Conservation (phyloP, 2,329 filamentous ascomycete genomes). For the Oidium heveae region DNA sequence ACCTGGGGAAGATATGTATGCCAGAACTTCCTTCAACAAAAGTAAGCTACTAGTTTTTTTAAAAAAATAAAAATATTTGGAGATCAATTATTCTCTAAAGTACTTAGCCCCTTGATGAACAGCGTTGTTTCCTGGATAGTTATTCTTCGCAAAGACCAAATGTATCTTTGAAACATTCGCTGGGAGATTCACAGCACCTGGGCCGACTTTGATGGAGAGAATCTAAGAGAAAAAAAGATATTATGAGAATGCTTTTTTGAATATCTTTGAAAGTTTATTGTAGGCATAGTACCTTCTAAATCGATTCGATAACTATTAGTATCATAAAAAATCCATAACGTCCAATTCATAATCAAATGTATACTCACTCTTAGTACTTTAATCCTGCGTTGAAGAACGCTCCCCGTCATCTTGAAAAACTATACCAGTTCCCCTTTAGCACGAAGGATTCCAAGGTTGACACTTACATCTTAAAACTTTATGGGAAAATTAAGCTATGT, state of each 20-base stretch:
- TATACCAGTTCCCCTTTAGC: too few species aligned
- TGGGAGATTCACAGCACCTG: slow-evolving; percentile 62
- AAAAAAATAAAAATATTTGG: neutral
- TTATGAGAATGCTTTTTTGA: neutral
- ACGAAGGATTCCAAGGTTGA: too few species aligned
- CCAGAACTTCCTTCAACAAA: slow-evolving; percentile 56
- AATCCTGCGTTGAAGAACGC: neutral
- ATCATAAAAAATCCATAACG: neutral
- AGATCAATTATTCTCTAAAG: slow-evolving; percentile 37
- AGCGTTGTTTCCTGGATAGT: slow-evolving; percentile 32
- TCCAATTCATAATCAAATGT: too few species aligned
- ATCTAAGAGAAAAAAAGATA: slow-evolving; percentile 23
- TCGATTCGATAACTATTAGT: neutral
- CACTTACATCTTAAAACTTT: too few species aligned
- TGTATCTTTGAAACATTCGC: slow-evolving; percentile 50
- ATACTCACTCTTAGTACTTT: neutral
- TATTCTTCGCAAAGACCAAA: slow-evolving; percentile 39
- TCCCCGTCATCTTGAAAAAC: neutral
- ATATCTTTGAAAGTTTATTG: neutral
- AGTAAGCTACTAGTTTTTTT: neutral
- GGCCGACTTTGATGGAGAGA: slow-evolving; percentile 50
- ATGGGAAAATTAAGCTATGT: too few species aligned
- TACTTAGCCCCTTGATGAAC: slow-evolving; percentile 14
- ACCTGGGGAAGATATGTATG: slow-evolving; percentile 54
- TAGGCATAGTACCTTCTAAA: neutral